These are phyloP conservation scores for Glycine latifolia DNA, from an alignment of 306 rosid genomes.

Conservation along the genomic window DNA sequence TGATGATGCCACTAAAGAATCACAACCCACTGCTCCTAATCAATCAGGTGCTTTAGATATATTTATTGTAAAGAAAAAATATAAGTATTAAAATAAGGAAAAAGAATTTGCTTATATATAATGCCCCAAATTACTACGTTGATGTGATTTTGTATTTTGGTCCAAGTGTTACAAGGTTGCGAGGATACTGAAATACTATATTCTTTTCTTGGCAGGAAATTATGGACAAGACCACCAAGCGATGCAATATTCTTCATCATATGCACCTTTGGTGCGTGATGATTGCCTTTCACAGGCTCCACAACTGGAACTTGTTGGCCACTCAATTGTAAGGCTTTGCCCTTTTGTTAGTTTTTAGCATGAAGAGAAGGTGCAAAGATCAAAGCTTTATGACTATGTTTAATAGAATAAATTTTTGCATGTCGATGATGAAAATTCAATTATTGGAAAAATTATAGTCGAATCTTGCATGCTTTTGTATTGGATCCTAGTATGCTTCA, in stretches of 20 bases:
- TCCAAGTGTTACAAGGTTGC: slow-evolving; percentile 5
- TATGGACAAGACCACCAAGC: slow-evolving; percentile 62
- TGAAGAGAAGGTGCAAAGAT: slow-evolving; percentile 6
- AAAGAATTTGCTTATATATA: background rate
- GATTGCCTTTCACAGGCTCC: slow-evolving; percentile 62
- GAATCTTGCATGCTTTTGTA: slow-evolving; percentile 26
- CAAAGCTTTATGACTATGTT: background rate
- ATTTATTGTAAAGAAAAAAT: slow-evolving; percentile 7
- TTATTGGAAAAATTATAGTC: slow-evolving; percentile 3
- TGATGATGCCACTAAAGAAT: slow-evolving; percentile 63
- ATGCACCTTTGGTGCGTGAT: slow-evolving; percentile 58
- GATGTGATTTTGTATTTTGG: background rate
- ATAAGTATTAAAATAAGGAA: background rate
- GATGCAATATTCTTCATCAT: slow-evolving; percentile 50
- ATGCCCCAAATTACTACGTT: slow-evolving; percentile 7
- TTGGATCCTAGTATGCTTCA: slow-evolving; percentile 33
- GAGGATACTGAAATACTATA: slow-evolving; percentile 17
- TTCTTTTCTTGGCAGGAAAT: slow-evolving; percentile 50
- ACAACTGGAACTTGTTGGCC: slow-evolving; percentile 83
- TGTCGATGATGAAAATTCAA: slow-evolving; percentile 18
- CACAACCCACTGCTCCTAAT: slow-evolving; percentile 55
- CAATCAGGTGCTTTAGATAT: slow-evolving; percentile 60
- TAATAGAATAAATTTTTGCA: background rate
- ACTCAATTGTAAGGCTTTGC: slow-evolving; percentile 73
- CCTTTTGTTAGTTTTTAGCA: background rate